Percentiles rank a stretch among this genome's conserved stretches.
phyloP scores from a whole-genome alignment of 2,329 filamentous ascomycete species.

The Raffaelea arxii region DNA sequence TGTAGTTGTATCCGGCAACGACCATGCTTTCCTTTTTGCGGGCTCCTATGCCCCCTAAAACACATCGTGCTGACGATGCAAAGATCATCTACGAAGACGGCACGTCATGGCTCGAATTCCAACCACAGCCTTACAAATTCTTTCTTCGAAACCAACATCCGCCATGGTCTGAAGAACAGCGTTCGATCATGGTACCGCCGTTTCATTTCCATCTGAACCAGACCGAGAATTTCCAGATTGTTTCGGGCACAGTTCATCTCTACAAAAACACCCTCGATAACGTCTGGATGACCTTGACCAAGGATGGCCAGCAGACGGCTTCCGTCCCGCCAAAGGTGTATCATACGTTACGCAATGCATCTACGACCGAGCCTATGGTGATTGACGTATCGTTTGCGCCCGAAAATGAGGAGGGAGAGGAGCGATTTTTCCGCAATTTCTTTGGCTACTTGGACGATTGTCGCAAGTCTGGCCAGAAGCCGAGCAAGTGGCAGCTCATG shows the following conservation, averaged over 20 bases:
- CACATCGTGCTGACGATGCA: neutral
- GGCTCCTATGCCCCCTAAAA: neutral
- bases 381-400: conserved; percentile 9
- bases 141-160: conserved; percentile 10
- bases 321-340: conserved; percentile 3
- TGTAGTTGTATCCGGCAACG: too few species aligned
- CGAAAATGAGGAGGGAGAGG: conserved; percentile 12
- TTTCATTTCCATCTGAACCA: conserved; percentile 15
- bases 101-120: conserved; percentile 6
- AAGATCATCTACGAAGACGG: conserved; percentile 7
- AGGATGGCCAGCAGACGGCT: neutral
- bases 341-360: conserved; percentile 10
- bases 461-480: conserved; percentile 5
- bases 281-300: conserved; percentile 1
- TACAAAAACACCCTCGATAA: conserved; percentile 5
- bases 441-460: conserved; percentile 16
- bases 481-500: conserved; percentile 15
- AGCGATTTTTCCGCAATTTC: conserved; percentile 16
- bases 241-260: conserved; percentile 11
- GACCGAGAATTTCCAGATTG: conserved; percentile 14
- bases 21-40: conserved; percentile 4
- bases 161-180: conserved; percentile 1
- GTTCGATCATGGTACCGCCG: conserved; percentile 11
- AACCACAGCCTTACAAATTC: conserved; percentile 2
- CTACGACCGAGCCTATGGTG: conserved; percentile 4